These are phyloP conservation scores for Dactylellina cionopaga DNA, from an alignment of 2,329 filamentous ascomycete species.

Conservation along the genomic window DNA sequence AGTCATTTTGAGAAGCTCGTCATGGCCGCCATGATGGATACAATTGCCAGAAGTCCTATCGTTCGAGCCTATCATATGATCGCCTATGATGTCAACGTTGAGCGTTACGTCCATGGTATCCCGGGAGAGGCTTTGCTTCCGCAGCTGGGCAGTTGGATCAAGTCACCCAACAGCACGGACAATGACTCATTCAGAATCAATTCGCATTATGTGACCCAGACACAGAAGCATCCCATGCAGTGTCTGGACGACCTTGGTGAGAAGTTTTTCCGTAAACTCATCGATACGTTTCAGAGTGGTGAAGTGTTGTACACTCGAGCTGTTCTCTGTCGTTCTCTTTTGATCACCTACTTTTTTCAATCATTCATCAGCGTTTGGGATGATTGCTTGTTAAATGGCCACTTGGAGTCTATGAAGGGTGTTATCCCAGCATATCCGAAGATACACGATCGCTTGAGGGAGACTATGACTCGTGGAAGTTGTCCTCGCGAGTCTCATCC, in stretches of 20 bases:
- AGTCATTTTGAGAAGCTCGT: slow-evolving; percentile 26
- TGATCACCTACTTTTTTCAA: slow-evolving; percentile 41
- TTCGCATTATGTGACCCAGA: slow-evolving; percentile 21
- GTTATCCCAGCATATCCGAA: slow-evolving; percentile 18
- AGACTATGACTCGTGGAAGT: slow-evolving; percentile 18
- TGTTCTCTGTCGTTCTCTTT: slow-evolving; percentile 37
- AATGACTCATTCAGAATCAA: slow-evolving; percentile 41
- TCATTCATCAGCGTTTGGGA: slow-evolving; percentile 40
- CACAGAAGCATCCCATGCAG: slow-evolving; percentile 44
- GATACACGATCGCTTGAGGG: slow-evolving; percentile 24
- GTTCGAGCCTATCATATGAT: slow-evolving; percentile 22
- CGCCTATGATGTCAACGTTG: slow-evolving; percentile 43
- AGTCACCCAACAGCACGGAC: neutral
- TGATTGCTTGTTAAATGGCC: slow-evolving; percentile 38
- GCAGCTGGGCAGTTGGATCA: slow-evolving; percentile 23
- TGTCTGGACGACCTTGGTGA: slow-evolving; percentile 42
- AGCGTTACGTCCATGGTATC: slow-evolving; percentile 22
- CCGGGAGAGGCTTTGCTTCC: slow-evolving; percentile 11
- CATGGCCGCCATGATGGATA: slow-evolving; percentile 8
- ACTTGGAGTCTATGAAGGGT: slow-evolving; percentile 18
- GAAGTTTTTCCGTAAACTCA: slow-evolving; percentile 45
- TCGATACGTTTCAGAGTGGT: slow-evolving; percentile 28
- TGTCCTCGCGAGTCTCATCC: slow-evolving; percentile 37
- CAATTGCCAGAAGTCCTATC: slow-evolving; percentile 12
- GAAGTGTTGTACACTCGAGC: slow-evolving; percentile 42